phyloP scores from a whole-genome alignment of 2,329 filamentous ascomycete species.

The Xylariaceae sp. region DNA sequence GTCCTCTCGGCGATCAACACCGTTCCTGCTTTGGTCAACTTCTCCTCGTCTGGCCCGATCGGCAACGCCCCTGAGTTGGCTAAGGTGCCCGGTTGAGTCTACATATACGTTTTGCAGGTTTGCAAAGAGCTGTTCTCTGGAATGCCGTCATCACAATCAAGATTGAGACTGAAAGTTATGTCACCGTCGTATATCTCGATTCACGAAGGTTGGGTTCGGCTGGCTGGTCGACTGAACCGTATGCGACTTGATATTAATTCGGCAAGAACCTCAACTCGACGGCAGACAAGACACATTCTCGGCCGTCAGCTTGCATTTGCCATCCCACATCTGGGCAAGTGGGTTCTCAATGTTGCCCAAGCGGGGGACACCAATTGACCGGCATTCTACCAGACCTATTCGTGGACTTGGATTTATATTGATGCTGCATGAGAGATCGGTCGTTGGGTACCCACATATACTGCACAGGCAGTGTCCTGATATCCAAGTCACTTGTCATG shows the following conservation, averaged over 20 bases:
- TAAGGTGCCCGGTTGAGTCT: constrained; percentile 13
- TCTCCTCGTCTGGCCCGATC: constrained; percentile 15
- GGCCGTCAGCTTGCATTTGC: constrained; percentile 2
- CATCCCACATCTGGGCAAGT: constrained; percentile 13
- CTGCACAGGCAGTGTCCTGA: constrained; percentile 24
- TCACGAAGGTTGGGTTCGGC: too few species aligned
- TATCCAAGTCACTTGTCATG: constrained; percentile 28
- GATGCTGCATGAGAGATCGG: too few species aligned
- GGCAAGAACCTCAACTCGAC: too few species aligned
- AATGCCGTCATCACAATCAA: not conserved
- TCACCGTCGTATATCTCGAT: too few species aligned
- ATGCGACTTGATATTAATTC: too few species aligned
- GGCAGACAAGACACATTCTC: too few species aligned
- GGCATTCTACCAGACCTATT: constrained; percentile 13
- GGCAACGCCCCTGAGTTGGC: constrained; percentile 10
- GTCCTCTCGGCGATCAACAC: not conserved
- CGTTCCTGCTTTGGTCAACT: constrained; percentile 14
- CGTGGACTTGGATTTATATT: constrained; percentile 19
- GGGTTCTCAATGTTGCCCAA: constrained; percentile 8
- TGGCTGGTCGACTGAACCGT: too few species aligned
- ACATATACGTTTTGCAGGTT: constrained; percentile 7
- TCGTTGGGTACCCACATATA: constrained; percentile 19
- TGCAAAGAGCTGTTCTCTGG: constrained; percentile 2
- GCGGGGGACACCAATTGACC: not conserved
- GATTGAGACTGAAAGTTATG: too few species aligned